These are phyloP conservation scores for Cyathus striatus DNA, from an alignment of 768 basidiomycete species.

Conservation along the genomic window DNA sequence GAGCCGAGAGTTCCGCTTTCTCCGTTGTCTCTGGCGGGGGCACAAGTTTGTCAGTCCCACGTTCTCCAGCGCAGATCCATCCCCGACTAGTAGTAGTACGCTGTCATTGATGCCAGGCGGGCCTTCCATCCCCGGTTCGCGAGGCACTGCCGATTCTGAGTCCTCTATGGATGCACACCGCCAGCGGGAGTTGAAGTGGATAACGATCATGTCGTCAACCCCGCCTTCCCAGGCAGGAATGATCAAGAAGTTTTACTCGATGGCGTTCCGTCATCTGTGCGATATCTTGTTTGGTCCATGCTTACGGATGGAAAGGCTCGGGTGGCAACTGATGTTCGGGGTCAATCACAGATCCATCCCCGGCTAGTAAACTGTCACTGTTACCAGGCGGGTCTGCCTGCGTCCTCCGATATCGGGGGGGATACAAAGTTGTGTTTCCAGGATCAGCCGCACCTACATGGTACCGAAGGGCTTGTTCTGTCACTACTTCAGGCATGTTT, in stretches of 20 bases:
- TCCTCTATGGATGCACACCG: slow-evolving; percentile 61
- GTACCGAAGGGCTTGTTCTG: slow-evolving; percentile 48
- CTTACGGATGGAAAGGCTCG: slow-evolving; percentile 73
- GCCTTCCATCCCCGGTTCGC: slow-evolving; percentile 5
- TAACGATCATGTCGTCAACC: too few species aligned
- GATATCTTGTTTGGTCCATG: slow-evolving; percentile 82
- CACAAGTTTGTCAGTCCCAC: too few species aligned
- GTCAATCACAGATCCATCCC: too few species aligned
- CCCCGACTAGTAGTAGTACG: slow-evolving; percentile 12
- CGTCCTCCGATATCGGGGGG: slow-evolving; percentile 47
- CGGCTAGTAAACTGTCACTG: slow-evolving; percentile 63
- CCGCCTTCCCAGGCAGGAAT: slow-evolving; percentile 64
- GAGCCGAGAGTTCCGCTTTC: too few species aligned
- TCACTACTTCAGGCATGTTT: too few species aligned
- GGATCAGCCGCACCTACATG: slow-evolving; percentile 55
- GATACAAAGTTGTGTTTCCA: slow-evolving; percentile 53
- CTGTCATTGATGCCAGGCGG: slow-evolving; percentile 2
- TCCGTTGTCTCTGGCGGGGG: too few species aligned
- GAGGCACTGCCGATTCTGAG: slow-evolving; percentile 22
- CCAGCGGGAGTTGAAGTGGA: too few species aligned
- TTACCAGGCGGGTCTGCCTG: slow-evolving; percentile 47
- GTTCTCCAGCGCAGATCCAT: slow-evolving; percentile 30
- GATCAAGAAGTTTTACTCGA: slow-evolving; percentile 77
- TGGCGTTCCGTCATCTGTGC: slow-evolving; percentile 78
- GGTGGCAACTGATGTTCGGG: too few species aligned